phyloP scores from a whole-genome alignment of 1,284 basidiomycete genomes.

The Cryptococcus sp. region DNA sequence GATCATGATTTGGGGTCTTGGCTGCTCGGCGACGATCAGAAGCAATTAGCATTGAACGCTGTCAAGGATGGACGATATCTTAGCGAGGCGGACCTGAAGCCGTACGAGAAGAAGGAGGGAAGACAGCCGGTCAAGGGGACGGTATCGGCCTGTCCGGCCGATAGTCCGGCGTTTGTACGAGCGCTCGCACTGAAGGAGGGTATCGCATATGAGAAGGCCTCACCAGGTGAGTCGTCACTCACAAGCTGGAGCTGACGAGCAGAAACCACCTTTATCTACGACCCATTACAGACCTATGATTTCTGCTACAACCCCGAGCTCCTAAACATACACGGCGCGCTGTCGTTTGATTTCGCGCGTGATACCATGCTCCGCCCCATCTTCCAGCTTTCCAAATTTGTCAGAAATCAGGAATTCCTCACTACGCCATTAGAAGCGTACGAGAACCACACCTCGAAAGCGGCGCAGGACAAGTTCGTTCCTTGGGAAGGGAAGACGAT shows the following conservation, averaged over 20 bases:
- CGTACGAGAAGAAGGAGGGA: conserved; percentile 36
- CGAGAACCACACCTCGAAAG: conserved; percentile 33
- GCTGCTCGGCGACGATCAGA: conserved; percentile 42
- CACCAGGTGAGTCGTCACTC: conserved; percentile 15
- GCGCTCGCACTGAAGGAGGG: conserved; percentile 17
- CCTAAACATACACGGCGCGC: conserved; percentile 42
- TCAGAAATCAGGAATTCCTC: conserved; percentile 45
- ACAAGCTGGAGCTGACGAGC: conserved; percentile 5
- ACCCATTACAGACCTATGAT: conserved; percentile 34
- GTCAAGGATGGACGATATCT: conserved; percentile 33
- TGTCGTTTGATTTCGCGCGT: conserved; percentile 42
- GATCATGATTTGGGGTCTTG: conserved; percentile 51
- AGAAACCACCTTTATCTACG: conserved; percentile 46
- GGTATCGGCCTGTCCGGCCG: conserved; percentile 32
- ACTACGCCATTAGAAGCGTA: conserved; percentile 51
- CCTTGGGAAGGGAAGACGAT: conserved; percentile 51
- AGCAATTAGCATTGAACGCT: conserved; percentile 30
- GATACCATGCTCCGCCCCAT: conserved; percentile 45
- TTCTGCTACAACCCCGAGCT: conserved; percentile 45
- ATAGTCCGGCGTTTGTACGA: conserved; percentile 23
- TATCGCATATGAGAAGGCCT: background rate
- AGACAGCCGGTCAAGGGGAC: conserved; percentile 27
- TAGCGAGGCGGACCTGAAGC: conserved; percentile 33
- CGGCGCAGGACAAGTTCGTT: conserved; percentile 27
- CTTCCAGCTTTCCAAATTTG: conserved; percentile 50